Base-by-base conservation (phyloP, 2,329 filamentous ascomycete genomes). In the Fusarium oxysporum region DNA sequence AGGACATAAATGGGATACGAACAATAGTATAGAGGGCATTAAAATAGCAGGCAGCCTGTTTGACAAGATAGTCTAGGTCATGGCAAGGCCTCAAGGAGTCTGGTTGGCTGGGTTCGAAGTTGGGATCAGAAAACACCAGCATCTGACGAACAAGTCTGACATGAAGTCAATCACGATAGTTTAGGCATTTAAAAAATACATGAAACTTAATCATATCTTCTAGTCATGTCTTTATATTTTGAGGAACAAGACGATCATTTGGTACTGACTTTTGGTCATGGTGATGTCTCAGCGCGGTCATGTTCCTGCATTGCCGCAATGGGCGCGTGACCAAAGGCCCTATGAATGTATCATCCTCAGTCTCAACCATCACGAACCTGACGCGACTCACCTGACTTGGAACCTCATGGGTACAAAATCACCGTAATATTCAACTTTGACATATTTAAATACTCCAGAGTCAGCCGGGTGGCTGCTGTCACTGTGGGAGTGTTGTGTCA, bases 81-180 rank as follows among this genome's bases (percentile, higher is more conserved):
- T 62, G 40, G 25, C 60, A 41, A 57, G 25, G 23, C 44, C 64
- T 58, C 67, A 56, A 61, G 61, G 62, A 43, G 61, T 60, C 30
- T 59, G 28, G 57, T 44, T 55, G 59, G 62, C 59, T 32, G 33
- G 57, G 74, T 61, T 61, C 45, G 41, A 50, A 19, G 37, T 23
- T 57, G 55, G 61, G 58, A 76, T 69, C 72, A 74, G 54, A 62
- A 25, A 71, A 28, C 21, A 60, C 35, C 33, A 50, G 47, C 66
- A 68, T 72, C 62, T 76, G 74, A 76, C 64, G 50, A 33, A 43
- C 53, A 71, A 65, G 64, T 62, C 74, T 77, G 74, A 77, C 71
- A 54, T 43, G 40, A 33, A 70, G 57, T 45, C 59, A 73, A 73
- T 74, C 74, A 76, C 64, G 59, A 62, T 54, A 51, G 41, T 56